Base-by-base conservation (phyloP, 305 asterid genomes). In the Fraxinus ornus region DNA sequence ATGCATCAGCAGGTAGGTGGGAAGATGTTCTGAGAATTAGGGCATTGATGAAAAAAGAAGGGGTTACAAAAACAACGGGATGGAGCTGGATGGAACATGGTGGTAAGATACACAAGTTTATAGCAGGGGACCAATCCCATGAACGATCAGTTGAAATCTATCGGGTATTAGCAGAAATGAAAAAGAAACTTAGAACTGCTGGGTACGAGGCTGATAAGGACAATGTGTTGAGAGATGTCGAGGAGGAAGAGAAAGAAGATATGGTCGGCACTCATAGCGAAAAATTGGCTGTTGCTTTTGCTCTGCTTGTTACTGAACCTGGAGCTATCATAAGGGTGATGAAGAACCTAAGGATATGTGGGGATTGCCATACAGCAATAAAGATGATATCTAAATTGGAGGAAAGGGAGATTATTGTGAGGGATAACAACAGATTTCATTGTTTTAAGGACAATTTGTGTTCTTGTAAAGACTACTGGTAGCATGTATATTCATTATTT, bases 381-480 rank as follows among this genome's bases (percentile, higher is more conserved):
- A 93, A 92, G 87, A 90, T 92, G 85, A 82, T 92, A 72, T 93
- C 97, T 0, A 70, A 81, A 80, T 68, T 87, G 79, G 93, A 92
- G 79, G 64, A 32, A 2, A 90, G 96, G 84, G 90, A 90, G 85
- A 90, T 93, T 17, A 81, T 93, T 36, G 90, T 91, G 62, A 90
- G 96, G 82, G 97, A 93, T 80, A 93, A 91, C 77, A 93, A 87
- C 74, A 87, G 97, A 55, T 55, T 93, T 79, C 97, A 91, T 81
- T 81, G 79, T 70, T 92, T 93, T 37, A 88, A 81, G 81, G 84
- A 86, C 33, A 90, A 90, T 22, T n/a, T 55, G 4, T 91, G 96
- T 84, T 92, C 96, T 24, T 93, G 97, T 89, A 88, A 89, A 28
- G 94, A 93, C 82, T 86, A 89, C 79, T 93, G 97, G 94, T 90